Evolutionary conservation across 106 monocot genomes (phyloP).

Genomic region (Apostasia ramifera): DNA sequence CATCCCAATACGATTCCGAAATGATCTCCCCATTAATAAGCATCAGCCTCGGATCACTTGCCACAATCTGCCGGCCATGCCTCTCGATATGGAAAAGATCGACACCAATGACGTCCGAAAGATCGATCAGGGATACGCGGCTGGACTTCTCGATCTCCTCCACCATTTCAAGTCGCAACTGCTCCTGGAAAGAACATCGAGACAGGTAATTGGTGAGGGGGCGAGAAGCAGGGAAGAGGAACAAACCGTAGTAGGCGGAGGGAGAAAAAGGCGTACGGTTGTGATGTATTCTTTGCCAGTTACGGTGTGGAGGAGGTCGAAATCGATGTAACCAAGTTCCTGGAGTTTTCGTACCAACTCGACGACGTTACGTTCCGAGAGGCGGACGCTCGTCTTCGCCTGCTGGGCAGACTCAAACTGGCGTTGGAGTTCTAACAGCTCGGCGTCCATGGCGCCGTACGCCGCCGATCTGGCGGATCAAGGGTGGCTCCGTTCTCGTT

Average conservation of each 20-base stretch:
- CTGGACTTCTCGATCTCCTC: conserved; percentile 63
- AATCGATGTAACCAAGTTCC: conserved; percentile 66
- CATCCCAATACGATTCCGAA: conserved; percentile 79
- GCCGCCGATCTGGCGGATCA: too few relatives aligned
- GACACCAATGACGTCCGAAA: conserved; percentile 78
- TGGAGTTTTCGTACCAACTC: conserved; percentile 86
- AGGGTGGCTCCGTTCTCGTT: too few relatives aligned
- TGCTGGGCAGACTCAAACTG: conserved; percentile 87
- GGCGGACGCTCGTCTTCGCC: conserved; percentile 73
- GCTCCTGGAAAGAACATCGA: conserved; percentile 41
- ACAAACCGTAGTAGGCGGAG: not conserved
- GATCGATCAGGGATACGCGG: conserved; percentile 72
- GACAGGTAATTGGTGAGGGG: not conserved
- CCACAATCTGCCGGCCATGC: conserved; percentile 48
- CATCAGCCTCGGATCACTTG: conserved; percentile 46
- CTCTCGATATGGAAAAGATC: conserved; percentile 86
- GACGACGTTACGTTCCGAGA: conserved; percentile 88
- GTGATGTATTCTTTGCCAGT: conserved; percentile 98
- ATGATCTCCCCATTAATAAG: conserved; percentile 85
- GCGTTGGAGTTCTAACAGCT: conserved; percentile 76
- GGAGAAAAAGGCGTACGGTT: conserved; percentile 31
- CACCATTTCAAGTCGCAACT: conserved; percentile 63
- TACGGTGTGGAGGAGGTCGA: conserved; percentile 87
- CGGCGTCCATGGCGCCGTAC: conserved; percentile 58
- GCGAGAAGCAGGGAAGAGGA: not conserved